Evolutionary conservation across 371 early-diverging fungal genomes (phyloP).

Genomic region (Batkoa obscura): DNA sequence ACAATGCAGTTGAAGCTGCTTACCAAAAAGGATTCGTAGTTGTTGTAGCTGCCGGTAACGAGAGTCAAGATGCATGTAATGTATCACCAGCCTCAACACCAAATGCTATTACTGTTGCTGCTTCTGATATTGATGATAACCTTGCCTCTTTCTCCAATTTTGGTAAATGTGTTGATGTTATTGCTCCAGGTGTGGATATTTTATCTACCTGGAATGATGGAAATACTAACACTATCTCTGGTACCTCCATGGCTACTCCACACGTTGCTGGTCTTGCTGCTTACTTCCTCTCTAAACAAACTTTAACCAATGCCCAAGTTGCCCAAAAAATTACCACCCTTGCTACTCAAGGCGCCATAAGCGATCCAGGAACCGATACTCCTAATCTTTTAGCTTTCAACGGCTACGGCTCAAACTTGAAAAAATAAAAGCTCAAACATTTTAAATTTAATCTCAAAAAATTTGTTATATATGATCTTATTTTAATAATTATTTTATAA

Average conservation of each 20-base stretch:
- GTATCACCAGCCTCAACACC: slow-evolving; percentile 39
- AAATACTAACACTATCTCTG: slow-evolving; percentile 25
- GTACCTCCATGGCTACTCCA: slow-evolving; percentile 66
- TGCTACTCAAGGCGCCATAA: slow-evolving; percentile 41
- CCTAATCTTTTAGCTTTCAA: slow-evolving; percentile 68
- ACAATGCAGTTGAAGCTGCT: slow-evolving; percentile 18
- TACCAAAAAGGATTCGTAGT: not conserved
- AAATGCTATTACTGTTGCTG: slow-evolving; percentile 45
- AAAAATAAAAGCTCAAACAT: too few species aligned
- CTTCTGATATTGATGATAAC: slow-evolving; percentile 24
- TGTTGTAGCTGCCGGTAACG: slow-evolving; percentile 43
- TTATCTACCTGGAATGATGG: slow-evolving; percentile 17
- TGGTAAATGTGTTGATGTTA: slow-evolving; percentile 50
- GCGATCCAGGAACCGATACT: slow-evolving; percentile 37
- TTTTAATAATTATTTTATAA: too few species aligned
- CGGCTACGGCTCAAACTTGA: not conserved
- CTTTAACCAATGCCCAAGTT: not conserved
- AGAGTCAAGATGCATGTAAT: slow-evolving; percentile 34
- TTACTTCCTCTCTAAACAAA: slow-evolving; percentile 8
- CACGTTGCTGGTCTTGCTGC: slow-evolving; percentile 66
- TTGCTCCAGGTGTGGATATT: slow-evolving; percentile 27
- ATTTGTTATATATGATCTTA: too few species aligned
- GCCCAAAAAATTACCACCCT: slow-evolving; percentile 34
- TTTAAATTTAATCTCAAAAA: too few species aligned
- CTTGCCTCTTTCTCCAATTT: slow-evolving; percentile 28